phyloP scores from a whole-genome alignment of 1,284 basidiomycete genomes.

The Ustilago loliicola region DNA sequence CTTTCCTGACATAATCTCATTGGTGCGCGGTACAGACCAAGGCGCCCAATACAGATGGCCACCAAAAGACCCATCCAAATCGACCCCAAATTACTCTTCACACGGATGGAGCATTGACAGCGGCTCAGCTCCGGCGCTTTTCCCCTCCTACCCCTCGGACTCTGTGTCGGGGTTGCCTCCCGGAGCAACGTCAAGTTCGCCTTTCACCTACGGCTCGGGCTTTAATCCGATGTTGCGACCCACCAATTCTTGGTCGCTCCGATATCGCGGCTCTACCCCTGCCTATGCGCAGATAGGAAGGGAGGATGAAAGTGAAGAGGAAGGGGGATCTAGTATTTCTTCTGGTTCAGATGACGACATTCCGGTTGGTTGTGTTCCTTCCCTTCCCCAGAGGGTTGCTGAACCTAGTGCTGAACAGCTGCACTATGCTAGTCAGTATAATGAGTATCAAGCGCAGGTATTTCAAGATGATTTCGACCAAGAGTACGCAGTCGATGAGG shows the following conservation, averaged over 20 bases:
- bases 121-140: constrained; percentile 1
- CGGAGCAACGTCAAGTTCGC: constrained; percentile 73
- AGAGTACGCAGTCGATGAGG: not conserved
- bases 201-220: constrained; percentile 86
- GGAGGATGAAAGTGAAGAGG: constrained; percentile 5
- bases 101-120: constrained; percentile 20
- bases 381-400: not conserved
- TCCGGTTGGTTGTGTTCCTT: not conserved
- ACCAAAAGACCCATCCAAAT: constrained; percentile 72
- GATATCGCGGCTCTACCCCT: not conserved
- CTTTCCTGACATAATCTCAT: too few relatives aligned
- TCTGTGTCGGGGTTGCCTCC: constrained; percentile 9
- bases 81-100: not conserved
- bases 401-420: not conserved
- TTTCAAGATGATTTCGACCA: too few relatives aligned
- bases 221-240: constrained; percentile 53
- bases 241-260: constrained; percentile 9
- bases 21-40: constrained; percentile 69
- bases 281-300: not conserved
- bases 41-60: constrained; percentile 73
- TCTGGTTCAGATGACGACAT: constrained; percentile 32
- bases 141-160: not conserved
- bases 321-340: constrained; percentile 3
- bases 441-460: not conserved
- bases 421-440: not conserved